Evolutionary conservation across 768 basidiomycete genomes (phyloP).

Genomic region (Mycena rebaudengoi): DNA sequence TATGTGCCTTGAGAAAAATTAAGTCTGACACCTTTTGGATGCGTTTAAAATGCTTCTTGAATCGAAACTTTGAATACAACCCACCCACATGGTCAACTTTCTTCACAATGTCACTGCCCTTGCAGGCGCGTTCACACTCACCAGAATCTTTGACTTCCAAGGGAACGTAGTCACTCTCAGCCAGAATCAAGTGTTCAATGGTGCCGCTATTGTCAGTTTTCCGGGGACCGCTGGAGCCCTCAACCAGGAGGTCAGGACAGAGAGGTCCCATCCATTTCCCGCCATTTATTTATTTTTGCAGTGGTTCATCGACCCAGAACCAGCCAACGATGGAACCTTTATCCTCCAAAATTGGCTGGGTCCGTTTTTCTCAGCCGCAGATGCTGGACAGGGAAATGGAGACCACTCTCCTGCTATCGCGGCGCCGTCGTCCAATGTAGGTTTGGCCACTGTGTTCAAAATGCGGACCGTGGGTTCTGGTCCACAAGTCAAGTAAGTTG

Average conservation of each 20-base stretch:
- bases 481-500: not conserved
- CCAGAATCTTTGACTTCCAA: not conserved
- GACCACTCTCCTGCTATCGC: too few relatives aligned
- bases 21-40: too few relatives aligned
- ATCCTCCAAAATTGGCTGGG: not conserved
- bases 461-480: not conserved
- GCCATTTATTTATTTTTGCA: not conserved
- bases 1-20: too few relatives aligned
- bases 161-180: not conserved
- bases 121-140: not conserved
- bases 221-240: not conserved
- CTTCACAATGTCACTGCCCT: not conserved
- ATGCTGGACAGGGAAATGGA: too few relatives aligned
- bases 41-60: too few relatives aligned
- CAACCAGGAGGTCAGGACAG: not conserved
- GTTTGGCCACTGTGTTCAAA: not conserved
- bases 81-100: not conserved
- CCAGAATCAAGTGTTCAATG: not conserved
- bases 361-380: too few relatives aligned
- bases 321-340: not conserved
- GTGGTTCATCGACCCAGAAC: constrained; percentile 1
- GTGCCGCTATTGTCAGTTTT: not conserved
- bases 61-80: too few relatives aligned
- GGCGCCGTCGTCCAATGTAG: not conserved
- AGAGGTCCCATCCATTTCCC: not conserved